These are phyloP conservation scores for Medicago ruthenica DNA, from an alignment of 306 rosid species.

Conservation along the genomic window DNA sequence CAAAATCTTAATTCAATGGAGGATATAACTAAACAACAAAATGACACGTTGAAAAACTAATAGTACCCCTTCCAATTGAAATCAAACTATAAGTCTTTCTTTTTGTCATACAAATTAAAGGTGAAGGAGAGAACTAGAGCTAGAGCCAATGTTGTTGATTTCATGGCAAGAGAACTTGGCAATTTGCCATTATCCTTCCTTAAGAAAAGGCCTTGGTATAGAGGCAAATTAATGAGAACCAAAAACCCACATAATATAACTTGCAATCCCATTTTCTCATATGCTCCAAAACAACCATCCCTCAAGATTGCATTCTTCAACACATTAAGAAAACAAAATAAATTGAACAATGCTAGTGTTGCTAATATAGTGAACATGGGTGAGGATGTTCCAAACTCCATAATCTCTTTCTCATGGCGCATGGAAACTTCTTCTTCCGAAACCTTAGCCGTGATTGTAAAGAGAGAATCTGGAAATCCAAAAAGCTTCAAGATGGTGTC, in stretches of 20 bases:
- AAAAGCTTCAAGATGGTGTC: constrained; percentile 58
- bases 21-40: background rate
- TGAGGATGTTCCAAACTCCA: constrained; percentile 87
- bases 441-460: constrained; percentile 72
- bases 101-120: constrained; percentile 22
- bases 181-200: constrained; percentile 78
- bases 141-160: constrained; percentile 52
- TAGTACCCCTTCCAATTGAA: background rate
- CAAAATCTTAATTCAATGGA: background rate
- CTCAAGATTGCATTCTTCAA: constrained; percentile 43
- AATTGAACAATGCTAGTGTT: constrained; percentile 67
- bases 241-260: constrained; percentile 60
- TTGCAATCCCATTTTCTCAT: constrained; percentile 60
- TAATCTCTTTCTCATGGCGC: constrained; percentile 66
- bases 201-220: constrained; percentile 71
- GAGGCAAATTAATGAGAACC: constrained; percentile 69
- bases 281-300: constrained; percentile 38
- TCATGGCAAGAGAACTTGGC: constrained; percentile 58
- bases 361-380: constrained; percentile 67
- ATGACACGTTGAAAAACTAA: background rate
- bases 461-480: constrained; percentile 57
- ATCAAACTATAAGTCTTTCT: background rate
- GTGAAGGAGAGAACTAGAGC: constrained; percentile 11
- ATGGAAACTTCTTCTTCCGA: constrained; percentile 62
- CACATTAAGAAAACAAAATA: constrained; percentile 61